Conservation (phyloP, 1,284 basidiomycete species). For the Vanrija sp. region DNA sequence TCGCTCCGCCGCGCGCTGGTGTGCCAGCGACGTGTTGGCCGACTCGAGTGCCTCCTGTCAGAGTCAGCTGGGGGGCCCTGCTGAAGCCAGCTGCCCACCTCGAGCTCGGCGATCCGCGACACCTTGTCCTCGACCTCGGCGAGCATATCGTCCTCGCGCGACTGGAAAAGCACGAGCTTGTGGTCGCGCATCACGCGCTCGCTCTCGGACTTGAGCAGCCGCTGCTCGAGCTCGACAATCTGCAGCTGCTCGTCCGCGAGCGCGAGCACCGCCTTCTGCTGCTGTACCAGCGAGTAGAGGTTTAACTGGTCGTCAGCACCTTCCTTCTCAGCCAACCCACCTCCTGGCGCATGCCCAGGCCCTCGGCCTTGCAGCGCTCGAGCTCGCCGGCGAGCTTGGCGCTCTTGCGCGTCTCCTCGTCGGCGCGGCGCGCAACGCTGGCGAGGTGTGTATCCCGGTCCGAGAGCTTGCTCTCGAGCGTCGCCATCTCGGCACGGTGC, state of each 20-base stretch:
- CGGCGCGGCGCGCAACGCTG: not conserved
- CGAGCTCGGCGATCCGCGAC: slow-evolving; percentile 20
- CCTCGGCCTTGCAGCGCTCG: slow-evolving; percentile 21
- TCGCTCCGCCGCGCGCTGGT: slow-evolving; percentile 23
- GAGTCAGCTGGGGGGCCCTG: not conserved
- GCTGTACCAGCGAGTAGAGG: slow-evolving; percentile 27
- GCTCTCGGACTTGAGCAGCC: slow-evolving; percentile 25
- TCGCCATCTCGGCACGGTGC: slow-evolving; percentile 17
- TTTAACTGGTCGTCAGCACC: slow-evolving; percentile 25
- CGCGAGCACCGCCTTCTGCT: slow-evolving; percentile 37
- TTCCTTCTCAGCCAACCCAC: slow-evolving; percentile 8
- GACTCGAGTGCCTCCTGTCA: slow-evolving; percentile 18
- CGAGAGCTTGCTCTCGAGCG: not conserved
- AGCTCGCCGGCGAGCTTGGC: slow-evolving; percentile 17
- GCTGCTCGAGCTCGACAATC: slow-evolving; percentile 35
- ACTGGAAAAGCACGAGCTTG: slow-evolving; percentile 34
- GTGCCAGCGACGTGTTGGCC: slow-evolving; percentile 30
- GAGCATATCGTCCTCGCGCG: slow-evolving; percentile 30
- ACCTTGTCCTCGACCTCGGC: slow-evolving; percentile 30
- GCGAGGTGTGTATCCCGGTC: not conserved
- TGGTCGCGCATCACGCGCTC: slow-evolving; percentile 39
- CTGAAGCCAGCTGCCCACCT: slow-evolving; percentile 18
- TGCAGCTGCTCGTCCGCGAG: slow-evolving; percentile 37
- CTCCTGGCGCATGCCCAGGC: slow-evolving; percentile 36
- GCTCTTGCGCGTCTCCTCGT: not conserved